These are phyloP conservation scores for Oidiodendron maius DNA, from an alignment of 495 filamentous ascomycete species.

Conservation along the genomic window DNA sequence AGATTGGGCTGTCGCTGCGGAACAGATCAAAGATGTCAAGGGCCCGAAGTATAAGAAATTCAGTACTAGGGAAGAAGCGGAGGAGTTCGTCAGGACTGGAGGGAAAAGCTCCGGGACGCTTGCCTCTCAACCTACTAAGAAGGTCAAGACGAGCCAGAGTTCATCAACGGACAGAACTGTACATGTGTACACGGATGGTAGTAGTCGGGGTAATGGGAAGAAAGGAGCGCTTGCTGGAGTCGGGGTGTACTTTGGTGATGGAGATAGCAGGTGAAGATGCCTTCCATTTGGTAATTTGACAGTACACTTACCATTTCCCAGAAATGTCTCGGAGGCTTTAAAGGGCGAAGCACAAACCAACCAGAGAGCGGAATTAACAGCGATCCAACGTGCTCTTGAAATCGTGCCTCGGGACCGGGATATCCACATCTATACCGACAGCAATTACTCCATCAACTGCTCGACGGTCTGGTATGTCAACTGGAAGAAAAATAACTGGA, in stretches of 20 bases:
- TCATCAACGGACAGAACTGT: slow-evolving; percentile 42
- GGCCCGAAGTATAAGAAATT: slow-evolving; percentile 81
- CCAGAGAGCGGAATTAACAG: slow-evolving; percentile 89
- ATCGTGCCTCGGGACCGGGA: slow-evolving; percentile 52
- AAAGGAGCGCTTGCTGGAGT: slow-evolving; percentile 69
- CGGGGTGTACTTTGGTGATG: slow-evolving; percentile 80
- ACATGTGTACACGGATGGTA: slow-evolving; percentile 87
- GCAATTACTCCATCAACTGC: slow-evolving; percentile 83
- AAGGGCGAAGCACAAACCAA: slow-evolving; percentile 77
- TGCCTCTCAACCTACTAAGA: slow-evolving; percentile 46
- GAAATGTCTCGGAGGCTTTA: slow-evolving; percentile 83
- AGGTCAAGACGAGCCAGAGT: slow-evolving; percentile 37
- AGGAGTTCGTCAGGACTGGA: slow-evolving; percentile 58
- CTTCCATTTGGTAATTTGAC: background rate
- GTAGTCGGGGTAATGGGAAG: slow-evolving; percentile 70
- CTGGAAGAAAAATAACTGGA: slow-evolving; percentile 80
- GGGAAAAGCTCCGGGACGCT: slow-evolving; percentile 22
- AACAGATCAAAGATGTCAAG: slow-evolving; percentile 71
- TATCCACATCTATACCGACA: slow-evolving; percentile 74
- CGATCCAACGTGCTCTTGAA: slow-evolving; percentile 77
- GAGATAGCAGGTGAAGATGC: slow-evolving; percentile 57
- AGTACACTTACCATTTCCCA: slow-evolving; percentile 22
- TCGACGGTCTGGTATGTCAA: slow-evolving; percentile 76
- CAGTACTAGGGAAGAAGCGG: slow-evolving; percentile 68
- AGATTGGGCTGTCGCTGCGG: slow-evolving; percentile 72